A percentile compares a stretch with the other conserved stretches of the same genome.
phyloP scores from a whole-genome alignment of 2,329 filamentous ascomycete species.

The Diaporthe caulivora region DNA sequence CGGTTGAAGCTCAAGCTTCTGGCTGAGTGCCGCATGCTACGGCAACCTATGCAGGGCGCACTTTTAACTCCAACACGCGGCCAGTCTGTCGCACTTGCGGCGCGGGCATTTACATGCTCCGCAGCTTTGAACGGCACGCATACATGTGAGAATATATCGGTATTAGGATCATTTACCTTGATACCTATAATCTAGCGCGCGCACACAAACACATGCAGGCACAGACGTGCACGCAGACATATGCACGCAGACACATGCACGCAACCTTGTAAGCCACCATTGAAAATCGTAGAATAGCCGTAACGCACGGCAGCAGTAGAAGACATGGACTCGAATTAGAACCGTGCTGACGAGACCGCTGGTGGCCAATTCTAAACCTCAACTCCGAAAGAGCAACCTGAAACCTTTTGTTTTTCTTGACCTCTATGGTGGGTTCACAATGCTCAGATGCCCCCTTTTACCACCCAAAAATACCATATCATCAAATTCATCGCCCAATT shows the following conservation, averaged over 20 bases:
- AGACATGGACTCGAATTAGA: neutral
- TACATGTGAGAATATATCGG: too few relatives aligned
- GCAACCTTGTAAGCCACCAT: neutral
- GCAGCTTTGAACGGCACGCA: neutral
- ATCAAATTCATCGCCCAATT: conserved; percentile 33
- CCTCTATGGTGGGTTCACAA: conserved; percentile 31
- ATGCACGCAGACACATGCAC: neutral
- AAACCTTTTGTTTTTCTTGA: conserved; percentile 30
- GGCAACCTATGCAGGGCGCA: neutral
- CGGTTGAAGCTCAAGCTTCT: neutral
- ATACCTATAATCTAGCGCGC: too few relatives aligned
- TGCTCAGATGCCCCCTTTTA: conserved; percentile 29
- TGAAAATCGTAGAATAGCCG: neutral
- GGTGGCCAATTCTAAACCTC: conserved; percentile 32
- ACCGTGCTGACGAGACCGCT: conserved; percentile 7
- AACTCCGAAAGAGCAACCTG: conserved; percentile 35
- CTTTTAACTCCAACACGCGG: too few relatives aligned
- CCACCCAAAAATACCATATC: conserved; percentile 15
- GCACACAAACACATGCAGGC: neutral
- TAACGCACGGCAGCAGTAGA: neutral
- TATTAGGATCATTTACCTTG: too few relatives aligned
- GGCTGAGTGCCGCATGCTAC: neutral
- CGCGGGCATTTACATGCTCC: neutral
- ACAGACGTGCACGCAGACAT: neutral
- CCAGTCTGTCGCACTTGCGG: too few relatives aligned